Evolutionary conservation across 768 basidiomycete species (phyloP), one percentile per base, ranked within the genome.

Genomic region (Psilocybe sp.): DNA sequence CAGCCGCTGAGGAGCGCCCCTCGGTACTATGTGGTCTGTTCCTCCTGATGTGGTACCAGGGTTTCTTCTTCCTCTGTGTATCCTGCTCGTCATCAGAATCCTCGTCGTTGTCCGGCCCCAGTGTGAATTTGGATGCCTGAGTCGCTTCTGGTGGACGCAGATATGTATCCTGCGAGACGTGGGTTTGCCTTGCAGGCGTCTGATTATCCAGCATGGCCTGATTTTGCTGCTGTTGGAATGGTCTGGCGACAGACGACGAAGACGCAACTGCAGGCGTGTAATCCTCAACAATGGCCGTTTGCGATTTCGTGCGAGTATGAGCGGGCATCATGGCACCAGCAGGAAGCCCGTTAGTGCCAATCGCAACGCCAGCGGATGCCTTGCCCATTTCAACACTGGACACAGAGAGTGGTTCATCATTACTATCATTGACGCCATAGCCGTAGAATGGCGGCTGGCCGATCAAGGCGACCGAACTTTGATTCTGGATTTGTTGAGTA

Each of bases 261-360:
- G 56, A 54, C 10, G 52, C 38, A 16, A 41, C 52, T 16, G 16
- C 49, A 16, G 55, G 55, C 7, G 50, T 37, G 23, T 50, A 77
- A 54, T 85, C 75, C 50, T 92, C 89, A n/a, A 93, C 82, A 51
- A 93, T 81, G 2, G 91, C 91, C 2, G 85, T 86, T 63, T 93
- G 91, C 31, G 89, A 92, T 69, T 84, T 83, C 15, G 84, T 89
- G 40, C 91, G 81, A 32, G 79, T 70, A 62, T 88, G 87, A 14
- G 74, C 68, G 10, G 86, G 82, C 37, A 79, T 72, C 78, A 83
- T 80, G 4, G 85, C 85, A 11, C 88, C 87, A 4, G 78, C 74
- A 0, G 86, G 84, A 23, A 77, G 60, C 2, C 50, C 61, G 44
- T 62, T 59, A 18, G 36, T 33, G 18, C 56, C 60, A 11, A 60